Conservation (phyloP, 2,329 filamentous ascomycete genomes). For the Ceratocystis cubensis region DNA sequence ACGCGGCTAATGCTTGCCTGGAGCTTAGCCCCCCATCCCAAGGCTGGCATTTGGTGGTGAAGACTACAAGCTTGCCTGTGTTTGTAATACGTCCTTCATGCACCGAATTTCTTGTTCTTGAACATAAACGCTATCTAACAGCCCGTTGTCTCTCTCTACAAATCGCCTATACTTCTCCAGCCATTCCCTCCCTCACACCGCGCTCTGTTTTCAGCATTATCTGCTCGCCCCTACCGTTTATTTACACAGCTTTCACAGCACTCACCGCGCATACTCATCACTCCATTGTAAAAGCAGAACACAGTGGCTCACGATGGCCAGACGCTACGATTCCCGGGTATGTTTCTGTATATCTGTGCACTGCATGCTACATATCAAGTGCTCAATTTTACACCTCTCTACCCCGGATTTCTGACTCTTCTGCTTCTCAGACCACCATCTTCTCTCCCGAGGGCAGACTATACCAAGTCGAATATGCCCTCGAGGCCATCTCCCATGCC, state of each 20-base stretch:
- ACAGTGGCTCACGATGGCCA: slow-evolving; percentile 52
- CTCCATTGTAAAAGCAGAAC: no score
- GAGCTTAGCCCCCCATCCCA: slow-evolving; percentile 30
- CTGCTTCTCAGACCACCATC: slow-evolving; percentile 69
- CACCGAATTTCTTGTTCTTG: not conserved
- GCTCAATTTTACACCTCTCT: not conserved
- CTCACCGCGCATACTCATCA: not conserved
- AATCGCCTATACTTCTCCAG: not conserved
- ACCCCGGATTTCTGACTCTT: not conserved
- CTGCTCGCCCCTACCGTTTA: slow-evolving; percentile 22
- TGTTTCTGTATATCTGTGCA: slow-evolving; percentile 27
- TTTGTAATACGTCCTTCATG: not conserved
- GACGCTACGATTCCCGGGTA: slow-evolving; percentile 95
- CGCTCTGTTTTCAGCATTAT: not conserved
- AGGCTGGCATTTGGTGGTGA: slow-evolving; percentile 3
- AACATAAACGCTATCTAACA: not conserved
- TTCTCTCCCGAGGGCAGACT: slow-evolving; percentile 98
- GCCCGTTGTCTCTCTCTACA: not conserved
- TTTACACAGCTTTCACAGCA: not conserved
- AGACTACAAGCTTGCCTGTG: slow-evolving; percentile 21
- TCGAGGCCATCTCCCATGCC: slow-evolving; percentile 96
- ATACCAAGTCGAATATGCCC: slow-evolving; percentile 98
- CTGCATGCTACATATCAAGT: not conserved
- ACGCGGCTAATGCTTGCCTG: slow-evolving; percentile 23
- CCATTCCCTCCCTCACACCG: not conserved